Conservation (phyloP, 352 stramenopile genomes). For the Elongisporangium senticosum region DNA sequence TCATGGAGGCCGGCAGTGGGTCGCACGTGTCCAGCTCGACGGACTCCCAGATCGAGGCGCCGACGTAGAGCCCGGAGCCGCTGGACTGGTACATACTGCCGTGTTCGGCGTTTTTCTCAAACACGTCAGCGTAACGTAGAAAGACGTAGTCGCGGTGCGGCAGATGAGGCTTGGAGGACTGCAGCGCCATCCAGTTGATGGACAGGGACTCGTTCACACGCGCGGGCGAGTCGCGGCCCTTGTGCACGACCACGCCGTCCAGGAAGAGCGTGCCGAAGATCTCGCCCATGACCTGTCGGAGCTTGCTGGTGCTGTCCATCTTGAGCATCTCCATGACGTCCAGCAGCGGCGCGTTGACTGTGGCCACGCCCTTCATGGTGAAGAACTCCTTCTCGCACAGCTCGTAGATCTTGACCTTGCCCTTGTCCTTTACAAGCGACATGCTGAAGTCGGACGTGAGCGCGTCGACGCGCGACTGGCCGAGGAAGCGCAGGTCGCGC, state of each 20-base stretch:
- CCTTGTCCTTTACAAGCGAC: constrained; percentile 69
- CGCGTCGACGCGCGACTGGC: constrained; percentile 74
- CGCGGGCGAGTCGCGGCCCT: constrained; percentile 37
- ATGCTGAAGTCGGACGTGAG: constrained; percentile 79
- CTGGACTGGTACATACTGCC: constrained; percentile 44
- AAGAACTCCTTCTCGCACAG: constrained; percentile 79
- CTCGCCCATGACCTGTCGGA: constrained; percentile 77
- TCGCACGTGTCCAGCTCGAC: constrained; percentile 78
- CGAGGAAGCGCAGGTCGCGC: constrained; percentile 77
- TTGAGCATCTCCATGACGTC: constrained; percentile 80
- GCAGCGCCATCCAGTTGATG: constrained; percentile 79
- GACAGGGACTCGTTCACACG: constrained; percentile 63
- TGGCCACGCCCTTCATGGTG: constrained; percentile 79
- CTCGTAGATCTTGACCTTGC: constrained; percentile 69
- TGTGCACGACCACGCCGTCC: constrained; percentile 71
- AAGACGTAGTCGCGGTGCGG: constrained; percentile 87
- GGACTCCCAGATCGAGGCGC: constrained; percentile 79
- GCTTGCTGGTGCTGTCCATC: constrained; percentile 59
- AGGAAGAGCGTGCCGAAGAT: constrained; percentile 82
- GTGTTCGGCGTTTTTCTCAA: constrained; percentile 67
- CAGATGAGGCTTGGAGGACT: constrained; percentile 76
- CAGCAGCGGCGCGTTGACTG: constrained; percentile 57
- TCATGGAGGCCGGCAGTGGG: constrained; percentile 63
- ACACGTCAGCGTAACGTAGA: constrained; percentile 70
- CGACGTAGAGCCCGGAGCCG: constrained; percentile 64